phyloP scores from a whole-genome alignment of 345 rosid genomes.

The Eutrema yunnanense region DNA sequence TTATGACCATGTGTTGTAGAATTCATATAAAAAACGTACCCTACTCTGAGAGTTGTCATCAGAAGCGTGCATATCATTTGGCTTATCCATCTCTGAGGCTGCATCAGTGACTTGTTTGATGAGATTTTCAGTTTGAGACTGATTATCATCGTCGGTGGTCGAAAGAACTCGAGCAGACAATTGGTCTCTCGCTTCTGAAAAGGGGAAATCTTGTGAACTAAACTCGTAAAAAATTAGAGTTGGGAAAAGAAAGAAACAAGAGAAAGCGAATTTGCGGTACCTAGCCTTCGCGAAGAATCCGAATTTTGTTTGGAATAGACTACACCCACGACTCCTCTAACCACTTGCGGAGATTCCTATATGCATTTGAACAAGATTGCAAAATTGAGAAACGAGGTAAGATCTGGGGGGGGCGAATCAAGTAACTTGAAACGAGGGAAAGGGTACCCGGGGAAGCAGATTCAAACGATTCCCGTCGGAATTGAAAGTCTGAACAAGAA shows the following conservation, averaged over 20 bases:
- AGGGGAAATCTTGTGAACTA: constrained; percentile 21
- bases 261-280: constrained; percentile 14
- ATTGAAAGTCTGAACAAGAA: constrained; percentile 42
- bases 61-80: constrained; percentile 7
- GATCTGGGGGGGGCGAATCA: not conserved
- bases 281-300: constrained; percentile 21
- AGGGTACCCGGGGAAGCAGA: constrained; percentile 64
- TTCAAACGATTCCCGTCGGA: constrained; percentile 54
- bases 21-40: constrained; percentile 26
- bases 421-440: not conserved
- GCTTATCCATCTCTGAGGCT: not conserved
- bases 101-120: constrained; percentile 51
- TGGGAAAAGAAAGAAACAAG: not conserved
- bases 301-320: constrained; percentile 41
- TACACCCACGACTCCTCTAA: constrained; percentile 51
- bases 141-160: constrained; percentile 43
- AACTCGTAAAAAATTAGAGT: not conserved
- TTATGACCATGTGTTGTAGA: not conserved
- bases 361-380: not conserved
- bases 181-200: constrained; percentile 49
- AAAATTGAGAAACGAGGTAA: constrained; percentile 2
- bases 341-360: constrained; percentile 50
- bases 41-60: constrained; percentile 6
- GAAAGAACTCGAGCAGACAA: constrained; percentile 69
- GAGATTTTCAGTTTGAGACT: constrained; percentile 36